These are phyloP conservation scores for Salix dunnii DNA, from an alignment of 345 rosid species.

Conservation along the genomic window DNA sequence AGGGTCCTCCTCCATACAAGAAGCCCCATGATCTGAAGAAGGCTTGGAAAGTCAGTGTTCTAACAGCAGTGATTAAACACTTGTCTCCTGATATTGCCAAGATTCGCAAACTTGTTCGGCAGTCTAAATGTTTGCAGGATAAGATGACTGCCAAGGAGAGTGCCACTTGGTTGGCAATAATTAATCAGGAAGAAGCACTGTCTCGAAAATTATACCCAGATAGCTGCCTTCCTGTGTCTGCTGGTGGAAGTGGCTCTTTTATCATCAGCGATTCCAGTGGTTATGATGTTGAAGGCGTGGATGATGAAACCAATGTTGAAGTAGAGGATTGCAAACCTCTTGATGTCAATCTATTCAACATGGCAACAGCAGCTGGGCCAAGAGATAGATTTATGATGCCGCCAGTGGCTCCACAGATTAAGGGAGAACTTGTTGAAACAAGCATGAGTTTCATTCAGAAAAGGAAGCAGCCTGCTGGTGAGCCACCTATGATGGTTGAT, in stretches of 20 bases:
- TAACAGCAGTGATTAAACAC: constrained; percentile 79
- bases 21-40: constrained; percentile 87
- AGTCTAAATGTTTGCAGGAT: constrained; percentile 81
- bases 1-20: constrained; percentile 71
- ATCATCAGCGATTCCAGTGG: constrained; percentile 52
- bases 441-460: constrained; percentile 39
- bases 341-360: constrained; percentile 34
- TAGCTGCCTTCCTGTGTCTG: constrained; percentile 39
- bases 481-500: constrained; percentile 28
- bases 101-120: constrained; percentile 76
- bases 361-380: constrained; percentile 21
- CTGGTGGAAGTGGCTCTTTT: constrained; percentile 50
- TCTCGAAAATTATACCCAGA: constrained; percentile 63
- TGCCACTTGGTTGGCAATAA: constrained; percentile 70
- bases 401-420: constrained; percentile 37
- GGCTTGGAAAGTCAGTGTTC: constrained; percentile 78
- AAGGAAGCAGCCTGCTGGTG: constrained; percentile 48
- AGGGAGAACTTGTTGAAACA: constrained; percentile 45
- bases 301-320: constrained; percentile 32
- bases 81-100: constrained; percentile 73
- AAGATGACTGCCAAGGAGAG: constrained; percentile 93
- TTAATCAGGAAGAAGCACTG: constrained; percentile 67
- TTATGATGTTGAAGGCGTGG: constrained; percentile 63
- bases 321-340: constrained; percentile 49
- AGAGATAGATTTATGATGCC: constrained; percentile 33